These are phyloP conservation scores for Chlorella vulgaris DNA, from an alignment of 139 green algal species.

Conservation along the genomic window DNA sequence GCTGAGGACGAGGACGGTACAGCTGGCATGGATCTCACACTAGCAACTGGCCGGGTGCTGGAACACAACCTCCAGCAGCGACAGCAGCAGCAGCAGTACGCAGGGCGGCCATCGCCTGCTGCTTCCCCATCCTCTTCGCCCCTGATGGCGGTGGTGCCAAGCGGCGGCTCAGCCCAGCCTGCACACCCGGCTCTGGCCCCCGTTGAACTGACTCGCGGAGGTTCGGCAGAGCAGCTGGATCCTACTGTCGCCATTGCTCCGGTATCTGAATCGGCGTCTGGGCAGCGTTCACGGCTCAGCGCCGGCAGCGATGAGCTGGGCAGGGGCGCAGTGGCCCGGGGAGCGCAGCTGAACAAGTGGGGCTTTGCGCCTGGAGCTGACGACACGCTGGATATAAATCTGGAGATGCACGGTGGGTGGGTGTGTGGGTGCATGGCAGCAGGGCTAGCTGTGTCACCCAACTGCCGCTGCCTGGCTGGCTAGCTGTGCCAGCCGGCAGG, in stretches of 20 bases:
- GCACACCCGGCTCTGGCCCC: neutral
- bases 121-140: neutral
- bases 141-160: neutral
- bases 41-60: slow-evolving; percentile 19
- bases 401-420: slow-evolving; percentile 54
- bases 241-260: neutral
- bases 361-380: slow-evolving; percentile 78
- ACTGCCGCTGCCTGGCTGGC: neutral
- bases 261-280: neutral
- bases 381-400: slow-evolving; percentile 65
- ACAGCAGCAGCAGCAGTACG: neutral
- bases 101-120: neutral
- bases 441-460: no score
- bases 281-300: neutral
- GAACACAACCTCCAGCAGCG: slow-evolving; percentile 5
- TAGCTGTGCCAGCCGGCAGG: neutral
- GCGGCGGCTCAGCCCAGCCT: no score
- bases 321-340: neutral
- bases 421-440: no score
- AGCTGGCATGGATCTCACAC: slow-evolving; percentile 35
- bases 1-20: slow-evolving; percentile 71
- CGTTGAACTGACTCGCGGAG: neutral
- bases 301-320: slow-evolving; percentile 15
- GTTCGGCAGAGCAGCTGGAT: neutral
- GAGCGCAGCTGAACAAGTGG: slow-evolving; percentile 71